phyloP scores from a whole-genome alignment of 2,329 filamentous ascomycete genomes.

The Neonectria punicea region DNA sequence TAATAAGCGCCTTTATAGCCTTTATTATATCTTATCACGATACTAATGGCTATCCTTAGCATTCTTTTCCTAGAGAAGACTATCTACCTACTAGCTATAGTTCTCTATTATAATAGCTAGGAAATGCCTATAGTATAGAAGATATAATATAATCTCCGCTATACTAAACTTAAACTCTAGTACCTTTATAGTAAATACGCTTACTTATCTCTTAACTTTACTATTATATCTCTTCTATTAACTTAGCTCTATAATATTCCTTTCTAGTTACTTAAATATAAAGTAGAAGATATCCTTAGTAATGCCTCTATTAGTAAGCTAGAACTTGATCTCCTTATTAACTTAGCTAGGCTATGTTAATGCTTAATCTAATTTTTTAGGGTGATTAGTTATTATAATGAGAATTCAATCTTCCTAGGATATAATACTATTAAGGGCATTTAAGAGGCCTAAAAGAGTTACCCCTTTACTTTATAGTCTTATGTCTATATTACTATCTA shows the following conservation, averaged over 20 bases:
- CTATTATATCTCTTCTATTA: constrained; percentile 5
- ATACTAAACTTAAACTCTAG: constrained; percentile 61
- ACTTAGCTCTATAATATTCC: constrained; percentile 4
- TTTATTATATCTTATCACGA: neutral
- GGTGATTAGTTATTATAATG: constrained; percentile 42
- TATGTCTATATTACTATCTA: constrained; percentile 18
- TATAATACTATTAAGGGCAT: constrained; percentile 36
- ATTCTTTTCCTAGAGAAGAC: constrained; percentile 24
- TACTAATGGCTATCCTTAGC: constrained; percentile 5
- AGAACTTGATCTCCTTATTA: constrained; percentile 63
- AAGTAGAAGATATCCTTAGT: constrained; percentile 19
- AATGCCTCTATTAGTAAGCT: constrained; percentile 12
- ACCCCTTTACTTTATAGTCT: constrained; percentile 17
- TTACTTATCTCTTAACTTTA: constrained; percentile 4
- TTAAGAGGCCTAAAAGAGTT: constrained; percentile 36
- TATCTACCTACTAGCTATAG: constrained; percentile 15
- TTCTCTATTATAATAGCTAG: constrained; percentile 18
- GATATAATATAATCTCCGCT: constrained; percentile 54
- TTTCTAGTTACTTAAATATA: constrained; percentile 20
- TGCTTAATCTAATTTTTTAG: constrained; percentile 36
- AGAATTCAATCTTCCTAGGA: constrained; percentile 37
- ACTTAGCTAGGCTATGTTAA: constrained; percentile 56
- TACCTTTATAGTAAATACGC: constrained; percentile 55
- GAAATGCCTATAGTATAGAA: constrained; percentile 14
- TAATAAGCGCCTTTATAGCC: constrained; percentile 7